Conservation (phyloP, 2,329 filamentous ascomycete species). For the Cyphellophora attinorum region DNA sequence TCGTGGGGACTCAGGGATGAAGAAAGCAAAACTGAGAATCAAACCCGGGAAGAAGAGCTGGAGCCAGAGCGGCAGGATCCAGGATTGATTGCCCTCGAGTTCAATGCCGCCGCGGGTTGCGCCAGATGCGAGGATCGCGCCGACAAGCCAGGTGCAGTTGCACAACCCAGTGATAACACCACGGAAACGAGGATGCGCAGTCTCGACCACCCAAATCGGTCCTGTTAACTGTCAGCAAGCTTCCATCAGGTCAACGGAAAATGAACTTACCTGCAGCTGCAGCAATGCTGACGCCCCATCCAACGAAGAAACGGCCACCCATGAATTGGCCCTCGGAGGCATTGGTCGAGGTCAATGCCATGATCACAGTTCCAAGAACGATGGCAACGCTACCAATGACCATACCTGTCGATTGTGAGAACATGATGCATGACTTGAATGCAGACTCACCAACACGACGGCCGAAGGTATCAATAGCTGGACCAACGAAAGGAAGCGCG, state of each 20-base stretch:
- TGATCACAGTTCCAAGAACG: conserved; percentile 41
- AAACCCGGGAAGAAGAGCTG: conserved; percentile 38
- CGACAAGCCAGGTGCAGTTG: conserved; percentile 42
- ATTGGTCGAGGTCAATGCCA: conserved; percentile 34
- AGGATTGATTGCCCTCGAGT: conserved; percentile 33
- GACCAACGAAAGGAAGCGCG: conserved; percentile 38
- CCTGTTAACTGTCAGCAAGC: too few species aligned
- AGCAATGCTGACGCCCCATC: conserved; percentile 51
- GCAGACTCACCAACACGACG: conserved; percentile 47
- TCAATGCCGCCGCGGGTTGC: conserved; percentile 39
- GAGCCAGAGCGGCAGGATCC: conserved; percentile 50
- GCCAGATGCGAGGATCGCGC: conserved; percentile 45
- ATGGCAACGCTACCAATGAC: conserved; percentile 46
- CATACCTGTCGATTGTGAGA: too few species aligned
- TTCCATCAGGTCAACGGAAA: too few species aligned
- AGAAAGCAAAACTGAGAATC: conserved; percentile 40
- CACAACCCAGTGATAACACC: conserved; percentile 53
- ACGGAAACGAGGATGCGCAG: conserved; percentile 53
- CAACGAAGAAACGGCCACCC: conserved; percentile 45
- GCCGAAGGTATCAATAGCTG: conserved; percentile 38
- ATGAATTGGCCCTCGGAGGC: conserved; percentile 42
- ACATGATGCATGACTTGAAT: too few species aligned
- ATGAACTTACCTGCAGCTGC: too few species aligned
- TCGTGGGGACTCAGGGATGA: conserved; percentile 53
- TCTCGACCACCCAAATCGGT: conserved; percentile 55